Evolutionary conservation across 129 eudicot genomes (phyloP).

Genomic region (Saussurea involucrata): DNA sequence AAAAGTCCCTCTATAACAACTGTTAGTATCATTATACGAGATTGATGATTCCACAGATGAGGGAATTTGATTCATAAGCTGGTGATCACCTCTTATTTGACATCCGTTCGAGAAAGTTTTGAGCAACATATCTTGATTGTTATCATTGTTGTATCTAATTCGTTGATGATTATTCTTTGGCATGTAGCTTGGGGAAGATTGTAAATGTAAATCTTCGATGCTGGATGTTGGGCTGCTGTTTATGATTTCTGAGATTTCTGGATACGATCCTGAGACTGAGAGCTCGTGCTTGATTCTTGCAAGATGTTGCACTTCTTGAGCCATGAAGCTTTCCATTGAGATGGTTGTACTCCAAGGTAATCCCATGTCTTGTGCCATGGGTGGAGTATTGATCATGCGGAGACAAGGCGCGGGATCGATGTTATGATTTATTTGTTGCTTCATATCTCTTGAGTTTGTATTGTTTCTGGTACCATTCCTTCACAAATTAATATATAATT

Average conservation of each 20-base stretch:
- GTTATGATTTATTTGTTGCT: conserved; percentile 5
- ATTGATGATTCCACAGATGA: conserved; percentile 7
- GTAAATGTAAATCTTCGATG: conserved; percentile 25
- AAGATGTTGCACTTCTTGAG: conserved; percentile 27
- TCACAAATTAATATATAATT: background rate
- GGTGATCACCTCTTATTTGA: conserved; percentile 23
- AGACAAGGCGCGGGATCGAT: background rate
- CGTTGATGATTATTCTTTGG: conserved; percentile 13
- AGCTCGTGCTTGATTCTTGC: conserved; percentile 41
- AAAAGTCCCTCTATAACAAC: conserved; percentile 29
- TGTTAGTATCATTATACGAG: background rate
- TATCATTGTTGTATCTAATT: background rate
- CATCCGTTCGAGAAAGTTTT: conserved; percentile 37
- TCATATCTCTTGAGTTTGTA: background rate
- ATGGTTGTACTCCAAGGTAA: conserved; percentile 19
- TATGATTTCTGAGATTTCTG: conserved; percentile 35
- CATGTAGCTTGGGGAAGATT: background rate
- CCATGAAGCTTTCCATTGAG: conserved; percentile 4
- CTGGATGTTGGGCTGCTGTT: conserved; percentile 35
- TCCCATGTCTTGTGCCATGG: conserved; percentile 52
- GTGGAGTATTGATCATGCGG: background rate
- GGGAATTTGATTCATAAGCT: conserved; percentile 22
- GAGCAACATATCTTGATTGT: conserved; percentile 37
- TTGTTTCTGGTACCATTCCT: conserved; percentile 10
- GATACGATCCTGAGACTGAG: conserved; percentile 21